Conservation (phyloP, 345 rosid genomes). For the Ceriops decandra region DNA sequence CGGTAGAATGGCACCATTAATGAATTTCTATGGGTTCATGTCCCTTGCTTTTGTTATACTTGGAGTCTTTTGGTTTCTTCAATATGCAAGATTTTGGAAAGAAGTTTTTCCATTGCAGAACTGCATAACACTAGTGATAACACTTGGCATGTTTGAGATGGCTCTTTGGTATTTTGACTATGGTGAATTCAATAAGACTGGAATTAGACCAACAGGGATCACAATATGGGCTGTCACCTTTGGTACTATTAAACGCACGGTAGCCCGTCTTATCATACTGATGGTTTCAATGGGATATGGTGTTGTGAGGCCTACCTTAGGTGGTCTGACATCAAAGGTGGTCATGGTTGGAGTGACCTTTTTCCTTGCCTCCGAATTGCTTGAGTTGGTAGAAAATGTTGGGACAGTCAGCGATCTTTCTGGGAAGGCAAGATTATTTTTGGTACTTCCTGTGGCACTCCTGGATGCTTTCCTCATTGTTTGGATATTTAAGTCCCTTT, state of each 20-base stretch:
- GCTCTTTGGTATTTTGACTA: constrained; percentile 95
- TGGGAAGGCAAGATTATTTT: constrained; percentile 79
- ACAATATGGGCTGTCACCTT: constrained; percentile 93
- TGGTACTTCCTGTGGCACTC: constrained; percentile 78
- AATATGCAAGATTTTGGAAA: constrained; percentile 88
- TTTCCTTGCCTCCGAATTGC: constrained; percentile 84
- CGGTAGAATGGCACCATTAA: constrained; percentile 94
- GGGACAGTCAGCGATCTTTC: constrained; percentile 91
- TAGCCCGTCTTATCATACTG: constrained; percentile 70
- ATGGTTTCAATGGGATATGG: constrained; percentile 98
- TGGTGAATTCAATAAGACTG: constrained; percentile 82
- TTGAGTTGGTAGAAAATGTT: constrained; percentile 83
- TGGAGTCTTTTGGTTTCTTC: constrained; percentile 89
- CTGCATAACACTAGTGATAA: constrained; percentile 79
- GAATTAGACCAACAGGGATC: constrained; percentile 79
- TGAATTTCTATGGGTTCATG: constrained; percentile 86
- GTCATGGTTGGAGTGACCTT: constrained; percentile 83
- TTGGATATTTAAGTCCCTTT: constrained; percentile 93
- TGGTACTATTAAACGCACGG: constrained; percentile 68
- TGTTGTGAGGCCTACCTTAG: constrained; percentile 93
- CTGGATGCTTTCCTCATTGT: constrained; percentile 93
- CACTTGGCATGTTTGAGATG: constrained; percentile 94
- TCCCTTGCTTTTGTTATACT: constrained; percentile 85
- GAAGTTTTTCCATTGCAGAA: constrained; percentile 88
- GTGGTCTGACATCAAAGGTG: constrained; percentile 89